phyloP scores from a whole-genome alignment of 129 eudicot species.

The Ambrosia trifida region DNA sequence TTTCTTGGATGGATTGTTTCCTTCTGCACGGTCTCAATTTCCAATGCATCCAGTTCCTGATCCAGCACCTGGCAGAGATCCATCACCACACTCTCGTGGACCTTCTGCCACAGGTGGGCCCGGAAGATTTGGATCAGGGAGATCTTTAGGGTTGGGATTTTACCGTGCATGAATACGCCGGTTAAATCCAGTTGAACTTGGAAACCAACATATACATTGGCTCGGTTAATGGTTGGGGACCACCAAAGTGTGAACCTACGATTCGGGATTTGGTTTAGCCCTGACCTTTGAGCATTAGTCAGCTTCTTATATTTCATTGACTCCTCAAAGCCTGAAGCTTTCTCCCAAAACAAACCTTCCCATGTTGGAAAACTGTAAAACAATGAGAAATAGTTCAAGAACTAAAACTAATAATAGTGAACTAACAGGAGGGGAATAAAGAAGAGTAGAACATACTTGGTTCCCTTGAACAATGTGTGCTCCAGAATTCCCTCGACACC shows the following conservation, averaged over 20 bases:
- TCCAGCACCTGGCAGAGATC: slow-evolving; percentile 99
- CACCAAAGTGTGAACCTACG: slow-evolving; percentile 98
- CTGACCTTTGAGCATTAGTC: slow-evolving; percentile 97
- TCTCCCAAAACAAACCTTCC: slow-evolving; percentile 99
- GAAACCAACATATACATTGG: slow-evolving; percentile 97
- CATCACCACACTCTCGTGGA: slow-evolving; percentile 98
- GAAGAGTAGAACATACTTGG: slow-evolving; percentile 58
- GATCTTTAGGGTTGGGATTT: slow-evolving; percentile 92
- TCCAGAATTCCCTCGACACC: slow-evolving; percentile 97
- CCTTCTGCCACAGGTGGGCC: slow-evolving; percentile 99
- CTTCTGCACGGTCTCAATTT: slow-evolving; percentile 96
- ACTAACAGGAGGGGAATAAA: not conserved
- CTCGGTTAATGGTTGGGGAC: slow-evolving; percentile 97
- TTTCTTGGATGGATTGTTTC: slow-evolving; percentile 98
- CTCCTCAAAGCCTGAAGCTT: slow-evolving; percentile 99
- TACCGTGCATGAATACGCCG: slow-evolving; percentile 98
- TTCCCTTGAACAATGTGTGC: slow-evolving; percentile 95
- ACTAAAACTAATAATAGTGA: not conserved
- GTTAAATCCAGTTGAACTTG: slow-evolving; percentile 99
- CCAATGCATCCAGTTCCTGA: slow-evolving; percentile 95
- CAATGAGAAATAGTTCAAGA: slow-evolving; percentile 5
- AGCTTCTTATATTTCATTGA: slow-evolving; percentile 98
- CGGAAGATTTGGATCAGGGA: slow-evolving; percentile 96
- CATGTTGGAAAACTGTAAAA: slow-evolving; percentile 90
- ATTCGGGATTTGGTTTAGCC: slow-evolving; percentile 95